A percentile compares a stretch with the other conserved stretches of the same genome.
phyloP scores from a whole-genome alignment of 108 stramenopile genomes.

The Chaetoceros muelleri region DNA sequence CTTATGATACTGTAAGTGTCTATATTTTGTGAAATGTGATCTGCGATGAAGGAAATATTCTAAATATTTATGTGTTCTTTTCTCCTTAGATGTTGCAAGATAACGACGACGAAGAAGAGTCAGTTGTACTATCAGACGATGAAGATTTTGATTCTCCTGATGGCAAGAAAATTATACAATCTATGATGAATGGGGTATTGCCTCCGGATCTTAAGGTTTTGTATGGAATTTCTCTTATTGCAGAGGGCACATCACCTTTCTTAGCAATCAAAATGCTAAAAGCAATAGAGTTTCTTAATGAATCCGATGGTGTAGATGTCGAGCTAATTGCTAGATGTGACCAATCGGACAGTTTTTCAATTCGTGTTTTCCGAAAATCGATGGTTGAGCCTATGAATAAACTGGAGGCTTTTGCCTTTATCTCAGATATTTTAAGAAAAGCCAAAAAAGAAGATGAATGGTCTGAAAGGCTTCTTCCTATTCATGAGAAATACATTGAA shows the following conservation, averaged over 20 bases:
- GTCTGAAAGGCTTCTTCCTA: constrained; percentile 14
- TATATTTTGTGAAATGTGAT: not conserved
- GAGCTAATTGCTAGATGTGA: constrained; percentile 7
- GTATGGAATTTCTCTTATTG: constrained; percentile 41
- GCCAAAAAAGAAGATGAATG: constrained; percentile 27
- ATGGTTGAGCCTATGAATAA: constrained; percentile 34
- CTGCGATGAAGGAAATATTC: not conserved
- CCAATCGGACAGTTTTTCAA: constrained; percentile 27
- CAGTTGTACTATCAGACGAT: constrained; percentile 38
- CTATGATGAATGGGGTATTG: constrained; percentile 46
- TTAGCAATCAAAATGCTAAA: constrained; percentile 51
- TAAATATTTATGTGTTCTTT: not conserved
- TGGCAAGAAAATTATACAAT: not conserved
- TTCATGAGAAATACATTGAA: constrained; percentile 15
- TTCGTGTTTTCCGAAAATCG: constrained; percentile 24
- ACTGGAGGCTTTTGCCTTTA: constrained; percentile 37
- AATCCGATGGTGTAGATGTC: constrained; percentile 12
- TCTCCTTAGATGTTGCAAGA: not conserved
- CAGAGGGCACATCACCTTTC: constrained; percentile 52
- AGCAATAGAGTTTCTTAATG: constrained; percentile 26
- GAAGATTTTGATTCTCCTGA: constrained; percentile 17
- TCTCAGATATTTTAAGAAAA: constrained; percentile 42
- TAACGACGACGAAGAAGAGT: constrained; percentile 26
- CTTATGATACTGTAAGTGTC: constrained; percentile 44
- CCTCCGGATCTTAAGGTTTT: constrained; percentile 57